These are phyloP conservation scores for Capsicum chinense DNA, from an alignment of 257 asterid species.

Conservation along the genomic window DNA sequence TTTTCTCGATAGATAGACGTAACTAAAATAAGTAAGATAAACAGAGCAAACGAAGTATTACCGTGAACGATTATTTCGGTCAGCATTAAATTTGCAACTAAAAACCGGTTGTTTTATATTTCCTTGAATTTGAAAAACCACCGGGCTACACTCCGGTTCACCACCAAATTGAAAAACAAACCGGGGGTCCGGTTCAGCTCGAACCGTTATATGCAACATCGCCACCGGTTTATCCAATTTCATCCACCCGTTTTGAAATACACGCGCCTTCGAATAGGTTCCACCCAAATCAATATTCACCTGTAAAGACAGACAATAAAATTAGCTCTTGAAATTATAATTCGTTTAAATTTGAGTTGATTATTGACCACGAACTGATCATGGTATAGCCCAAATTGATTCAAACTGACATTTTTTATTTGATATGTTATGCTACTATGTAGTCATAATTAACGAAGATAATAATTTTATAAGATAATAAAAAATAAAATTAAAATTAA, in stretches of 20 bases:
- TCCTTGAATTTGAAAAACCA: conserved; percentile 83
- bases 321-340: no score
- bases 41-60: conserved; percentile 28
- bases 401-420: no score
- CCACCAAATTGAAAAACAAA: conserved; percentile 89
- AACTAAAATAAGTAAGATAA: background rate
- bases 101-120: conserved; percentile 87
- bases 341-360: no score
- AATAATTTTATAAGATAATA: no score
- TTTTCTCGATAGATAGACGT: no score
- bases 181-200: conserved; percentile 88
- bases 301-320: background rate
- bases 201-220: conserved; percentile 59
- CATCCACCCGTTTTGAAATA: conserved; percentile 77
- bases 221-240: conserved; percentile 60
- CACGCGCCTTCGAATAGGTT: conserved; percentile 51
- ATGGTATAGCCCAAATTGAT: no score
- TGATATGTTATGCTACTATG: no score
- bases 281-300: conserved; percentile 45
- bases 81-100: conserved; percentile 90
- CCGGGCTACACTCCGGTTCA: conserved; percentile 94
- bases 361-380: no score
- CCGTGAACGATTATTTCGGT: conserved; percentile 76
- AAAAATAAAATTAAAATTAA: no score
- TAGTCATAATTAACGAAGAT: no score